Evolutionary conservation across 495 filamentous ascomycete species (phyloP), one percentile per base, ranked within the genome.

Genomic region (Neurospora intermedia): DNA sequence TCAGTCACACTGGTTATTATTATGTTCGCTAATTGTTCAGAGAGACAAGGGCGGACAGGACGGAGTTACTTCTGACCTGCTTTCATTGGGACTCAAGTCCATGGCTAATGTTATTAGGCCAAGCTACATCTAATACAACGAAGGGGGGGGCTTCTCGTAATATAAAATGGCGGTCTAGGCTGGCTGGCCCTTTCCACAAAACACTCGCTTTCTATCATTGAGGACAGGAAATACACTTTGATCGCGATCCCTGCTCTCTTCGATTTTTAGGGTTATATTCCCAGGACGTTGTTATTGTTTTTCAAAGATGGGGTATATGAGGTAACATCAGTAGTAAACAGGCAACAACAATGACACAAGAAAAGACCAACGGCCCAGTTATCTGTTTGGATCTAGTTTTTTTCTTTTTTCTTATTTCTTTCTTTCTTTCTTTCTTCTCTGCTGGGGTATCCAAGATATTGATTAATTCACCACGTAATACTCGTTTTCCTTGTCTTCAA

Each of bases 401-500:
- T 62, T 38, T 38, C 4, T 38, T 38, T 38, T 6, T 38, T 38
- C 35, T 38, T 38, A 23, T 31, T 20, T 18, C 15, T 43, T 43
- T 43, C 41, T 43, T 43, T 15, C 46, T 35, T 13, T 46, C 23
- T 16, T 62, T 35, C 23, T 23, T 62, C 54, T 62, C 3, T 62
- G 13, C 7, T 9, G 54, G 54, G 54, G 13, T 66, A 66, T 66
- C 27, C 27, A 66, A 66, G 15, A 35, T 16, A 66, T 18, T 16
- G 20, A 62, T 62, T 7, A 31, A 31, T 20, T 81, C 76, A 87
- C 86, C 85, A 88, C 45, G 41, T 72, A 54, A 88, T 84, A 69
- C 75, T 81, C 31, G 83, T 86, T 9, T 76, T 77, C 27, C 80
- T 80, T 11, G 82, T 83, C 76, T 83, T 82, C 45, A 79, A 66